These are phyloP conservation scores for Beauveria brongniartii DNA, from an alignment of 2,329 filamentous ascomycete species.

Conservation along the genomic window DNA sequence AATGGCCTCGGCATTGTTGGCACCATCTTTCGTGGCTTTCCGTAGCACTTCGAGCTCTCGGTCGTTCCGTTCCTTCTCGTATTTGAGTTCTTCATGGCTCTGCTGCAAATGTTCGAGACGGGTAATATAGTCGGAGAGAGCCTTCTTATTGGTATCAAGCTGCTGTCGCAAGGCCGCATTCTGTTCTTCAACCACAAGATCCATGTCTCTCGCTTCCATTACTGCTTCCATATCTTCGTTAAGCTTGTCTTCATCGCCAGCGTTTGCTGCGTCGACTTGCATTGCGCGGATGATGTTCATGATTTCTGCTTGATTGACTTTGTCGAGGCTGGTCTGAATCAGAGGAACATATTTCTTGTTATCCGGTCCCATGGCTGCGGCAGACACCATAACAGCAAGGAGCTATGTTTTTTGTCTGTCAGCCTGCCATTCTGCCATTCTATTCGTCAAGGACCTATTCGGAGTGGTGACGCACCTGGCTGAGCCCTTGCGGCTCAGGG, in stretches of 20 bases:
- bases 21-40: slow-evolving; percentile 43
- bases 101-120: slow-evolving; percentile 52
- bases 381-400: slow-evolving; percentile 51
- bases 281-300: slow-evolving; percentile 37
- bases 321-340: slow-evolving; percentile 35
- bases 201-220: slow-evolving; percentile 42
- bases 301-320: slow-evolving; percentile 34
- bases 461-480: slow-evolving; percentile 31
- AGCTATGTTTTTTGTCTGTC: slow-evolving; percentile 38
- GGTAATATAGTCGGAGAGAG: slow-evolving; percentile 50
- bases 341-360: slow-evolving; percentile 44
- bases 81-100: slow-evolving; percentile 57
- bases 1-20: slow-evolving; percentile 43
- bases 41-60: slow-evolving; percentile 43
- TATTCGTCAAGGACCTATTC: not conserved
- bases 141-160: slow-evolving; percentile 46
- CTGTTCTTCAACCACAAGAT: slow-evolving; percentile 49
- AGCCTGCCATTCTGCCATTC: slow-evolving; percentile 11
- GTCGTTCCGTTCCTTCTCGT: slow-evolving; percentile 51
- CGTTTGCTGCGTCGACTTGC: slow-evolving; percentile 29
- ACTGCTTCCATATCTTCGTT: slow-evolving; percentile 32
- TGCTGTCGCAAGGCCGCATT: slow-evolving; percentile 42
- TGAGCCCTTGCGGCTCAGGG: slow-evolving; percentile 45
- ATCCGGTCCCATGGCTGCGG: slow-evolving; percentile 53
- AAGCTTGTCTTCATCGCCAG: slow-evolving; percentile 29